A percentile compares a stretch with the other conserved stretches of the same genome.
Evolutionary conservation across 179 eudicot species (phyloP).

Genomic region (Dionaea muscipula): DNA sequence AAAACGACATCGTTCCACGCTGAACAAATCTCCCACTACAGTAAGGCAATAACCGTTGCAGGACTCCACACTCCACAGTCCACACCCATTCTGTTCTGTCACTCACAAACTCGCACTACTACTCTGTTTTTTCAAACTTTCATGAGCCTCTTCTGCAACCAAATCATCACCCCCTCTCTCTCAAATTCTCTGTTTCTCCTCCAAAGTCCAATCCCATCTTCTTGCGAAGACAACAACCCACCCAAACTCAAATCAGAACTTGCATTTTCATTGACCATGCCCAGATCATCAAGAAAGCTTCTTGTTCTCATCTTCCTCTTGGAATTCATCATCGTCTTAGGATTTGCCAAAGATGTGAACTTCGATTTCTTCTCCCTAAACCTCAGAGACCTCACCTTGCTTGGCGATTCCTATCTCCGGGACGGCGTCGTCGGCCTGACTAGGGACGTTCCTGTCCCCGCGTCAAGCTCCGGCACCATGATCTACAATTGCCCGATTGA

Average conservation of each 20-base stretch:
- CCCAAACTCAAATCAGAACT: no score
- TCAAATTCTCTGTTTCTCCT: constrained; percentile 1
- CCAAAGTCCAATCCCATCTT: neutral
- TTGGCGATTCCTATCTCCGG: constrained; percentile 70
- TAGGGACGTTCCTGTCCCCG: constrained; percentile 48
- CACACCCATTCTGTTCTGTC: neutral
- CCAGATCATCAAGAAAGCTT: constrained; percentile 25
- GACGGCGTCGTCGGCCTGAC: constrained; percentile 57
- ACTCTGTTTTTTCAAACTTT: neutral
- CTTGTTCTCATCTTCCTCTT: constrained; percentile 19
- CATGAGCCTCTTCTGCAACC: neutral
- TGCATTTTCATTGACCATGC: constrained; percentile 3
- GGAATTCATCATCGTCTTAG: constrained; percentile 1
- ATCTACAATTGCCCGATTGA: constrained; percentile 51
- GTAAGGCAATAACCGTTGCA: no score
- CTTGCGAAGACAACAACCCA: neutral
- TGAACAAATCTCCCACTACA: no score
- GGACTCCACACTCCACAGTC: no score
- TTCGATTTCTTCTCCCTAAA: constrained; percentile 37
- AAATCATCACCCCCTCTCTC: neutral
- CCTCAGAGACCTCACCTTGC: constrained; percentile 50
- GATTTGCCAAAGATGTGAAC: constrained; percentile 7
- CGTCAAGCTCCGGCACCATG: constrained; percentile 64
- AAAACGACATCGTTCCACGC: no score
- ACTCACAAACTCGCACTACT: neutral